phyloP scores from a whole-genome alignment of 2,329 filamentous ascomycete genomes.

The Metarhizium humberi region DNA sequence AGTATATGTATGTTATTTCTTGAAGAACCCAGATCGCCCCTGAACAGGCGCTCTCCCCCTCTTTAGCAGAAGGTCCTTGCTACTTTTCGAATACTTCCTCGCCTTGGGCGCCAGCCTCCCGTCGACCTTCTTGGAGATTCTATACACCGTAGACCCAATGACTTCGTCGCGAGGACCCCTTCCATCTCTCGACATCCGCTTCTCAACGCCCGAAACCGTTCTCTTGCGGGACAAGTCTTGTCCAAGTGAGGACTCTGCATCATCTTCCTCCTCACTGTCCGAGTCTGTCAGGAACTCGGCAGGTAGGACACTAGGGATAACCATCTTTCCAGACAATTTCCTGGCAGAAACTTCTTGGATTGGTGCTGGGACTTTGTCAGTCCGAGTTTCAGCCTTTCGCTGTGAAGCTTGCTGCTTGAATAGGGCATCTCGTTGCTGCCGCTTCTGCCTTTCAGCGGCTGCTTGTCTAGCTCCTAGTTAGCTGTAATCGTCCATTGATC shows the following conservation, averaged over 20 bases:
- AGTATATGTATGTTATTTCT: constrained; percentile 6
- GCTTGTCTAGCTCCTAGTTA: constrained; percentile 30
- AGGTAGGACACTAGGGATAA: constrained; percentile 38
- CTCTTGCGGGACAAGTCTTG: constrained; percentile 26
- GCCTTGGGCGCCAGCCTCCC: constrained; percentile 38
- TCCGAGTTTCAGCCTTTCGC: constrained; percentile 26
- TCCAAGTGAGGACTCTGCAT: constrained; percentile 14
- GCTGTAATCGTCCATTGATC: no score
- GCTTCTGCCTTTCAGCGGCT: constrained; percentile 42
- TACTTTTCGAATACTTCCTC: constrained; percentile 30
- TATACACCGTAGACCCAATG: constrained; percentile 45
- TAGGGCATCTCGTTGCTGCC: constrained; percentile 42
- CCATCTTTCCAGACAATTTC: constrained; percentile 23
- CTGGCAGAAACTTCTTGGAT: constrained; percentile 3
- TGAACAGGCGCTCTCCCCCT: constrained; percentile 32
- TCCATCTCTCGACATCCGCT: constrained; percentile 25
- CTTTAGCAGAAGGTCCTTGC: constrained; percentile 35
- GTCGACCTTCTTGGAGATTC: constrained; percentile 37
- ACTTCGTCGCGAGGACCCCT: constrained; percentile 35
- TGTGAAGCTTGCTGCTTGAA: constrained; percentile 46
- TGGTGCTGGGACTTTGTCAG: constrained; percentile 4
- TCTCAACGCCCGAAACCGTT: constrained; percentile 32
- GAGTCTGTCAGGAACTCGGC: constrained; percentile 45
- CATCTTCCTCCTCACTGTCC: constrained; percentile 29
- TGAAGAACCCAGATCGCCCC: constrained; percentile 32